Evolutionary conservation across 2,329 filamentous ascomycete genomes (phyloP).

Genomic region (Cephalotrichum gorgonifer): DNA sequence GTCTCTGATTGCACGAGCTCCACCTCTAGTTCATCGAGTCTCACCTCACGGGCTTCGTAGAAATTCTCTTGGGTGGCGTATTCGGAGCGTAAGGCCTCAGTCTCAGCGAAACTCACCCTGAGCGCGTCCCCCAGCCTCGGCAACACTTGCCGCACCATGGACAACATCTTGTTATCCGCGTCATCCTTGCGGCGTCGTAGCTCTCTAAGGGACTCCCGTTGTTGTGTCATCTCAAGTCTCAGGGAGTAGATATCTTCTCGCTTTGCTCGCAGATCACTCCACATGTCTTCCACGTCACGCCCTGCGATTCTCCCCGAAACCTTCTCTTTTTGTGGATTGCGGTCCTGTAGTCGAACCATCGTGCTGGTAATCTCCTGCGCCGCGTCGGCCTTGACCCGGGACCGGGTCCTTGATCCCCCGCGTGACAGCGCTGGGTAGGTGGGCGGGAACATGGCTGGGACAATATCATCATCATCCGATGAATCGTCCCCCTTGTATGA

Average conservation of each 20-base stretch:
- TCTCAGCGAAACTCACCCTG: slow-evolving; percentile 17
- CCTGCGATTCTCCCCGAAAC: not conserved
- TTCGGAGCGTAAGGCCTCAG: slow-evolving; percentile 26
- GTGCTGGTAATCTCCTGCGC: not conserved
- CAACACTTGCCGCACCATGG: slow-evolving; percentile 1
- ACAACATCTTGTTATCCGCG: slow-evolving; percentile 2
- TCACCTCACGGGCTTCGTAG: slow-evolving; percentile 24
- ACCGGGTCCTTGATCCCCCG: not conserved
- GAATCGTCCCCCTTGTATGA: not conserved
- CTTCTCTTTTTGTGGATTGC: not conserved
- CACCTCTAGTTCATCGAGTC: slow-evolving; percentile 24
- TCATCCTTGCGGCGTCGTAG: not conserved
- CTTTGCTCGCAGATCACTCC: not conserved
- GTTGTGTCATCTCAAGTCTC: not conserved
- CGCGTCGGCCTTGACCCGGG: not conserved
- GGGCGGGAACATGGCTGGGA: not conserved
- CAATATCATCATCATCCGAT: not conserved
- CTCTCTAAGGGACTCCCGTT: not conserved
- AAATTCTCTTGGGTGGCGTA: slow-evolving; percentile 23
- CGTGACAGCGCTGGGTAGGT: slow-evolving; percentile 1
- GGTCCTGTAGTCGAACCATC: not conserved
- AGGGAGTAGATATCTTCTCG: not conserved
- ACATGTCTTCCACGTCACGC: slow-evolving; percentile 1
- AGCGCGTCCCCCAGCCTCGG: not conserved
- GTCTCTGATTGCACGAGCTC: slow-evolving; percentile 24